phyloP scores from a whole-genome alignment of 768 basidiomycete species.

The Punctularia strigosozonata region DNA sequence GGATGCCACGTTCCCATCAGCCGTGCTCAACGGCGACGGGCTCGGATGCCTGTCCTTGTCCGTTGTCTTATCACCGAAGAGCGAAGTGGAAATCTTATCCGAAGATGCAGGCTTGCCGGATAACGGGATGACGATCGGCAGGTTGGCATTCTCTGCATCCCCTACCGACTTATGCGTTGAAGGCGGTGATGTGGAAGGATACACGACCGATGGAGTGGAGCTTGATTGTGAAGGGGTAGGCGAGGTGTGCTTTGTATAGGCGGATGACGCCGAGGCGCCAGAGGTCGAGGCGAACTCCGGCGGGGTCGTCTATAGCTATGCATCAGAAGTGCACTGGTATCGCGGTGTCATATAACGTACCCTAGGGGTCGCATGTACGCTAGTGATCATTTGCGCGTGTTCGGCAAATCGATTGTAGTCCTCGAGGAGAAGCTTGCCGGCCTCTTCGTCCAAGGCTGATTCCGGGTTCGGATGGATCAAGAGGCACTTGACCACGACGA shows the following conservation, averaged over 20 bases:
- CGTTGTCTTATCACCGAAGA: conserved; percentile 18
- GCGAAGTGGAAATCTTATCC: conserved; percentile 29
- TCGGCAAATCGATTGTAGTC: conserved; percentile 82
- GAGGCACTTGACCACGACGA: conserved; percentile 89
- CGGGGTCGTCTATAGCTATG: conserved; percentile 28
- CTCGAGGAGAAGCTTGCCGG: conserved; percentile 83
- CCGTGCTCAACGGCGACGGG: conserved; percentile 58
- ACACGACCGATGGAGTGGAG: conserved; percentile 14
- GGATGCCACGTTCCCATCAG: conserved; percentile 52
- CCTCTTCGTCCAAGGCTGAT: conserved; percentile 92
- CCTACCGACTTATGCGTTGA: conserved; percentile 13
- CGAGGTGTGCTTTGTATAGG: conserved; percentile 9
- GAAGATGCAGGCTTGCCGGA: conserved; percentile 27
- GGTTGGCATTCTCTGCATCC: no score
- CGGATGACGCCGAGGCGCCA: conserved; percentile 10
- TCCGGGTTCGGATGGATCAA: conserved; percentile 96
- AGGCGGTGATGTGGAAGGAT: conserved; percentile 18
- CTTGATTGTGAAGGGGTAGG: conserved; percentile 19
- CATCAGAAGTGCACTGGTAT: background rate
- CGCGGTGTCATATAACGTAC: conserved; percentile 19
- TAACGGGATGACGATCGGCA: conserved; percentile 20
- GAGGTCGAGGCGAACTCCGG: conserved; percentile 53
- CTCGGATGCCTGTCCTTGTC: conserved; percentile 53
- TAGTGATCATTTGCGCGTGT: conserved; percentile 81
- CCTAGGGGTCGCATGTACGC: conserved; percentile 82